Base-by-base conservation (phyloP, 352 stramenopile species). In the Phytopythium mirpurense region DNA sequence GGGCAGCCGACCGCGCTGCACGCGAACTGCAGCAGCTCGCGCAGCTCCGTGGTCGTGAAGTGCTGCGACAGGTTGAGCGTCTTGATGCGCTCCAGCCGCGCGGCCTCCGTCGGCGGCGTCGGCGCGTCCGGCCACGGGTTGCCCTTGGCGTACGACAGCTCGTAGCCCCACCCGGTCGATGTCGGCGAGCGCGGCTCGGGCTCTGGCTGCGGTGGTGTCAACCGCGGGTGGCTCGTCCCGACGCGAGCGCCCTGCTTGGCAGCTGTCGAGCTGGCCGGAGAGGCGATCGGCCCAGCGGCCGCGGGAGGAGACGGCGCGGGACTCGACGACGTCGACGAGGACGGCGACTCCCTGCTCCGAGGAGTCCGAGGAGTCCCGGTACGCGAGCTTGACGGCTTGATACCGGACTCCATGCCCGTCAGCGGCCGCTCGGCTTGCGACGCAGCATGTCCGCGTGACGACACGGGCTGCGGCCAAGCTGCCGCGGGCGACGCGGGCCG, bases 101-200 rank as follows among this genome's bases (percentile, higher is more conserved):
- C 67, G 9, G 62, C 54, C 36, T 94, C 81, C 19, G 61, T 76
- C 14, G 36, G 8, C 12, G 81, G 84, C 38, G 83, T 60, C 1
- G 83, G 81, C 6, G 79, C 74, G 57, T 94, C 81, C 0, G 81
- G 81, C 83, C 83, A 94, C 26, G 73, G 54, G 58, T 87, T 87
- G 41, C 82, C 80, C 57, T 87, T 90, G 15, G 59, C 54, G 59
- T 86, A 94, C 46, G 68, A 71, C 36, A 94, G 70, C 54, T 74
- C 64, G 63, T 94, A 94, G 26, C 69, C 48, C 59, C 74, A 90
- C 16, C 51, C 41, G 23, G 50, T 49, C 46, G 64, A 9, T 9
- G 11, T 15, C 3, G 3, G n/a, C 29, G 46, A 42, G n/a, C n/a
- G n/a, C 23, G 34, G 32, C 23, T 43, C 35, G 16, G 16, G 15